Evolutionary conservation across 2,329 filamentous ascomycete genomes (phyloP), one percentile per base, ranked within the genome.

Genomic region (Grosmannia penicillata): DNA sequence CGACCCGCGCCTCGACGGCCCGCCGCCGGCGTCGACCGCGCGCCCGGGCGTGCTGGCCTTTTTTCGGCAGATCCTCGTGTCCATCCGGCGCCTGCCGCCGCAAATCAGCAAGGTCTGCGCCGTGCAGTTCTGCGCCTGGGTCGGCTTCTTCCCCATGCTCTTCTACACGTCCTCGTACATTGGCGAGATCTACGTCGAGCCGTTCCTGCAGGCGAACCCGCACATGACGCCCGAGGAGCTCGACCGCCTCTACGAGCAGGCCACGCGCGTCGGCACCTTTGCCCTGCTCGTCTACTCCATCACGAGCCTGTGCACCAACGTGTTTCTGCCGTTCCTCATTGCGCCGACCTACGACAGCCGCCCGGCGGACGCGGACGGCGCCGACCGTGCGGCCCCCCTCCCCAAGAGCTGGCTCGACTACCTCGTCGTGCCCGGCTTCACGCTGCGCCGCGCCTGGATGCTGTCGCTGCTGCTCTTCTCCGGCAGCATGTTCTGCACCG

Each of bases 111-210:
- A 75, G 45, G 84, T 95, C 27, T 95, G 87, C 53, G 63, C 77
- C 46, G 80, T 87, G 0, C 82, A 91, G 54, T 75, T 89, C 49
- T 87, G 78, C 43, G 84, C 85, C 6, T 96, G 87, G 87, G 78
- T 95, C 40, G 89, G 85, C 37, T 95, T 89, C 75, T 96, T 95
- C 51, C 87, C 87, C 1, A 86, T 94, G 56, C 68, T 96, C 3
- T 95, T 93, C 61, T 96, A 96, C 62, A 85, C 85, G 6, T 93
- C 86, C 1, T 93, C 85, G 15, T 96, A 91, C 56, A 81, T 95
- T 48, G 87, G 83, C 44, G 85, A 94, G 53, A 82, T 96, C 40
- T 94, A 94, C 50, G 82, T 85, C 15, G 80, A 94, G 53, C 85
- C 85, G 0, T 82, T 72, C 48, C 77, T 95, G 37, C 68, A 76